These are phyloP conservation scores for Parafenestella ontariensis DNA, from an alignment of 2,329 filamentous ascomycete species.

Conservation along the genomic window DNA sequence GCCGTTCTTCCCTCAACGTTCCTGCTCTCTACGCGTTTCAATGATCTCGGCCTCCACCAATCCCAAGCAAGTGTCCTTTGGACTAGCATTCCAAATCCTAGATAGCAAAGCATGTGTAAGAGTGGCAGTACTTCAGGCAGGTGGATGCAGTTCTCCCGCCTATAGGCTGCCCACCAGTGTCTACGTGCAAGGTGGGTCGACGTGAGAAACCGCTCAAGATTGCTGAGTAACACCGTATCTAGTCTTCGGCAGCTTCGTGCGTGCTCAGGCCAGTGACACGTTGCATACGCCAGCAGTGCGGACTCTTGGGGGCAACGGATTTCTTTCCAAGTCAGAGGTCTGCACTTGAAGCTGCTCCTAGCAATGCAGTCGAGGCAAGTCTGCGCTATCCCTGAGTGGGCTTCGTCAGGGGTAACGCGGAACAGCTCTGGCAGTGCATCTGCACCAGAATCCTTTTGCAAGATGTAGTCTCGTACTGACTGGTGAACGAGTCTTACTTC, in stretches of 20 bases:
- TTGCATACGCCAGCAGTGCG: slow-evolving; percentile 10
- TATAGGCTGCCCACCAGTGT: neutral
- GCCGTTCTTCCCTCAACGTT: slow-evolving; percentile 1
- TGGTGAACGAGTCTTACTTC: slow-evolving; percentile 38
- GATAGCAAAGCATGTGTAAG: neutral
- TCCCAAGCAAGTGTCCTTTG: no score
- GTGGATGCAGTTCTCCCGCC: no score
- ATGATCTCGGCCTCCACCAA: no score
- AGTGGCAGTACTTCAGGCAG: neutral
- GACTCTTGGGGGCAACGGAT: neutral
- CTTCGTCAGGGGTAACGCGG: neutral
- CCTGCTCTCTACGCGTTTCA: no score
- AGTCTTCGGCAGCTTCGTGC: slow-evolving; percentile 5
- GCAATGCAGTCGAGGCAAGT: slow-evolving; percentile 13
- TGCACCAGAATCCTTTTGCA: slow-evolving; percentile 10
- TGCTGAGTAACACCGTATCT: no score
- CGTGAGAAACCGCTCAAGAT: no score
- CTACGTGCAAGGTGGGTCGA: no score
- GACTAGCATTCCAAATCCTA: no score
- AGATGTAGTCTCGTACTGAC: slow-evolving; percentile 39
- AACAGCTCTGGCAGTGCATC: slow-evolving; percentile 12
- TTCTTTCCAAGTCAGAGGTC: no score
- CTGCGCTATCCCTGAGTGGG: slow-evolving; percentile 9
- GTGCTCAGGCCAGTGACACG: slow-evolving; percentile 11
- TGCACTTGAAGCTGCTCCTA: neutral